Conservation (phyloP, 2,329 filamentous ascomycete genomes). For the Aspergillus niger region DNA sequence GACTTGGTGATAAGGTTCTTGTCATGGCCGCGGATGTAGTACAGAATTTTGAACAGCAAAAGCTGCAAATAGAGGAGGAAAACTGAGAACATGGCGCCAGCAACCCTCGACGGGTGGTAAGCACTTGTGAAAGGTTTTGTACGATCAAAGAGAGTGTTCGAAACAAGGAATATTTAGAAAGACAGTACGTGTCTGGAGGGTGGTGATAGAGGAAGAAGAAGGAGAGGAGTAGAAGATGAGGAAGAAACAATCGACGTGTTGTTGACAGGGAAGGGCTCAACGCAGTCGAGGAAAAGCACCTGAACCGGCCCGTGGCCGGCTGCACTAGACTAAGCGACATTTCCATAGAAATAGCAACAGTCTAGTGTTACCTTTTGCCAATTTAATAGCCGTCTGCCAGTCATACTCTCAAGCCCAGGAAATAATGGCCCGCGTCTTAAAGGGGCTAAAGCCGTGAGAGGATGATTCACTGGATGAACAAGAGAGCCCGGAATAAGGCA, state of each 20-base stretch:
- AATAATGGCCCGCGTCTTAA: not conserved
- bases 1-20: constrained; percentile 25
- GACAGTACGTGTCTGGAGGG: not conserved
- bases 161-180: not conserved
- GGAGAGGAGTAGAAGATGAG: not conserved
- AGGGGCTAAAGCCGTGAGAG: too few species aligned
- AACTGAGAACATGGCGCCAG: constrained; percentile 10
- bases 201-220: not conserved
- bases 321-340: not conserved
- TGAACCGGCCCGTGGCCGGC: constrained; percentile 27
- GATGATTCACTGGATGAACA: too few species aligned
- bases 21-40: constrained; percentile 31
- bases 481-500: too few species aligned
- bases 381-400: not conserved
- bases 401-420: not conserved
- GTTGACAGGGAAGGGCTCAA: constrained; percentile 6
- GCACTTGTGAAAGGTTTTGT: not conserved
- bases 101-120: not conserved
- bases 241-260: not conserved
- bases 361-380: not conserved
- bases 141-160: not conserved
- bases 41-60: constrained; percentile 24
- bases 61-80: constrained; percentile 25
- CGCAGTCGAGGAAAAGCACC: not conserved
- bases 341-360: not conserved